Conservation (phyloP, 2,329 filamentous ascomycete species). For the Biscogniauxia mediterranea region DNA sequence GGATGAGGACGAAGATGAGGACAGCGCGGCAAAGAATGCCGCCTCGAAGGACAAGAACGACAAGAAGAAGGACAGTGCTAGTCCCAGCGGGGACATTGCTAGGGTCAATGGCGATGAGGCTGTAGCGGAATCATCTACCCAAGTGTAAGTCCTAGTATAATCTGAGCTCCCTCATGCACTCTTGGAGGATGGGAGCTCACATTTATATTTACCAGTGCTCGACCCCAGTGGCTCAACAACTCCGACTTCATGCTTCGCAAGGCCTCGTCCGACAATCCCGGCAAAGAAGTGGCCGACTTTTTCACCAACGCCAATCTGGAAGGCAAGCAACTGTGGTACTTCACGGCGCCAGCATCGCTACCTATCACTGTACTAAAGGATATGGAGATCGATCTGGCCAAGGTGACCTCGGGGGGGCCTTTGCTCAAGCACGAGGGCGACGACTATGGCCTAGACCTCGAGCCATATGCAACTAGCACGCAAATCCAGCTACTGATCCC, state of each 20-base stretch:
- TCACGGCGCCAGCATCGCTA: constrained; percentile 68
- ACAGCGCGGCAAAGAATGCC: constrained; percentile 12
- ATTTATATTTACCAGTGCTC: constrained; percentile 19
- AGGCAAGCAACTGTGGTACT: constrained; percentile 79
- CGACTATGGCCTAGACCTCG: constrained; percentile 59
- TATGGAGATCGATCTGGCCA: constrained; percentile 59
- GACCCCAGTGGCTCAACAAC: constrained; percentile 43
- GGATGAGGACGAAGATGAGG: constrained; percentile 16
- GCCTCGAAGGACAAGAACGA: constrained; percentile 5
- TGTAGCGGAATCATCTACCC: constrained; percentile 13
- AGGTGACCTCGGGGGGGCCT: constrained; percentile 49
- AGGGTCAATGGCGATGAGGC: constrained; percentile 18
- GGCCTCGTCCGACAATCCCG: constrained; percentile 39
- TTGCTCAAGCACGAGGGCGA: constrained; percentile 63
- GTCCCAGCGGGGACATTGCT: constrained; percentile 15
- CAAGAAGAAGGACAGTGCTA: constrained; percentile 4
- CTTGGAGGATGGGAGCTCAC: not conserved
- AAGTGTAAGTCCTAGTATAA: constrained; percentile 22
- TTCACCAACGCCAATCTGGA: constrained; percentile 59
- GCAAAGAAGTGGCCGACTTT: constrained; percentile 50
- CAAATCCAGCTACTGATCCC: constrained; percentile 62
- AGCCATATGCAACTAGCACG: constrained; percentile 48
- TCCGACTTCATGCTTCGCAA: constrained; percentile 56
- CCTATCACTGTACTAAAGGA: constrained; percentile 67
- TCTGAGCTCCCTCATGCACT: not conserved